Base-by-base conservation (phyloP, 1,284 basidiomycete genomes). In the Boletus subluridellus region DNA sequence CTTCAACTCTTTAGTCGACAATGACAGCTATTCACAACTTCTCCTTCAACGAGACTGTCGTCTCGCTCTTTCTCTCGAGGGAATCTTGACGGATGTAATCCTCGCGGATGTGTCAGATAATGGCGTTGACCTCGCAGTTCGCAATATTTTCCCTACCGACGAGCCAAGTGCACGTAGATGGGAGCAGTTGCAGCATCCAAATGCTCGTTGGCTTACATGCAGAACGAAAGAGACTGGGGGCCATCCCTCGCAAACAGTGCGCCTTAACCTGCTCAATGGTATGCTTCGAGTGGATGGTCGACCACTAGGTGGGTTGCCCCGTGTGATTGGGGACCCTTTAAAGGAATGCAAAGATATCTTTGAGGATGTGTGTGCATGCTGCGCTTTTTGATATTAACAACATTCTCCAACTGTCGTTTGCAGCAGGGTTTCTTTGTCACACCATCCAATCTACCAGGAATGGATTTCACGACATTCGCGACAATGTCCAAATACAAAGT, bases 51-150 rank as follows among this genome's bases (percentile, higher is more conserved):
- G 69, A 42, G 65, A 73, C 49, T 42, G 44, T 21, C 61, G 64
- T 8, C 47, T 77, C 3, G 61, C 73, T 3, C 66, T 71, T 32
- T 53, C 46, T 7, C 39, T 77, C 15, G 69, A 74, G 54, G 44
- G 52, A 0, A 14, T 46, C n/a, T 42, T 73, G 8, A 39, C 52
- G 10, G 32, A 56, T 21, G 17, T 37, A 1, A 60, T 72, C 15
- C 42, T 38, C 0, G 6, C 24, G 10, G 32, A 55, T 5, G 15
- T 24, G 1, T 51, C 58, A 47, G 37, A 59, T 6, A n/a, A 39
- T 1, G 75, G 70, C 2, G 56, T 79, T 5, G 70, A 80, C 54
- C 21, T 57, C 8, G 76, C 79, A 1, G 62, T 81, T 15, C 1
- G 17, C 4, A 52, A 51, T 0, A 51, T 75, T 35, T 80, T 76